These are phyloP conservation scores for Penicillium sp. DNA, from an alignment of 2,329 filamentous ascomycete genomes.

Conservation along the genomic window DNA sequence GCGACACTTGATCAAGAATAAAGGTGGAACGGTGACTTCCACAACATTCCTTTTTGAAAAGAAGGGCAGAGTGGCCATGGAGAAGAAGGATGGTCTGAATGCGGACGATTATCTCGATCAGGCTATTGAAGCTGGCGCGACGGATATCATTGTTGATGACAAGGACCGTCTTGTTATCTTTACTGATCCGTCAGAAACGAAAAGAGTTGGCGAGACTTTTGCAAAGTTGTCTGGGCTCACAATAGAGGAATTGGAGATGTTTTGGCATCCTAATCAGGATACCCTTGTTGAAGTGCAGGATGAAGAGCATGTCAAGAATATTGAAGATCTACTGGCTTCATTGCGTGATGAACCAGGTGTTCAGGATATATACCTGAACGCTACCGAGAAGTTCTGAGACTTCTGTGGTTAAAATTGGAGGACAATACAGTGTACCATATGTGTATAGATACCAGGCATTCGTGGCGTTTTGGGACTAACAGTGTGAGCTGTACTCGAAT, in stretches of 20 bases:
- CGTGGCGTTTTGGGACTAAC: constrained; percentile 10
- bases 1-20: constrained; percentile 70
- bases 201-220: constrained; percentile 67
- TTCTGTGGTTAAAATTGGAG: background rate
- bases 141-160: constrained; percentile 58
- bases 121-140: constrained; percentile 81
- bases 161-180: constrained; percentile 73
- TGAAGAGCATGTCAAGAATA: constrained; percentile 57
- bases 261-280: constrained; percentile 84
- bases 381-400: constrained; percentile 31
- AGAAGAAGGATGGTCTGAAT: constrained; percentile 59
- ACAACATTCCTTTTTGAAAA: constrained; percentile 85
- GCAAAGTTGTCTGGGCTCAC: constrained; percentile 66
- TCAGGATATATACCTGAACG: constrained; percentile 79
- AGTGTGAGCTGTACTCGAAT: too few relatives aligned
- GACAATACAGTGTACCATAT: constrained; percentile 24
- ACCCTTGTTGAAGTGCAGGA: constrained; percentile 69
- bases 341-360: constrained; percentile 71
- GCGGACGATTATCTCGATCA: constrained; percentile 76
- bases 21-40: constrained; percentile 71
- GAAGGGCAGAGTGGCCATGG: constrained; percentile 74
- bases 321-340: constrained; percentile 61
- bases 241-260: constrained; percentile 75
- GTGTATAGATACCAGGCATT: constrained; percentile 21
- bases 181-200: constrained; percentile 69